Conservation (phyloP, 73 alveolate genomes). For the Paramecium biaurelia region DNA sequence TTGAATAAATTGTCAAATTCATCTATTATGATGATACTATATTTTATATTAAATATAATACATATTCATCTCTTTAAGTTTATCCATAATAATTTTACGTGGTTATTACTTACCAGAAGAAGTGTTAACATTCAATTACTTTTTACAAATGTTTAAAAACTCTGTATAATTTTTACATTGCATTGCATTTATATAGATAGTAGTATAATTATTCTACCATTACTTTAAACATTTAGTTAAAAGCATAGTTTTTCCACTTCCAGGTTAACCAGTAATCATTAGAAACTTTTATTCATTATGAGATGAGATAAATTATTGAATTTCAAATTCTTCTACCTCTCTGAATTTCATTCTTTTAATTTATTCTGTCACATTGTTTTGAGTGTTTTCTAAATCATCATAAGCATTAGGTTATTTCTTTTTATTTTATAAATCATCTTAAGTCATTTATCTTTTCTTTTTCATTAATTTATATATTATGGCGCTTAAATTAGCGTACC, state of each 20-base stretch:
- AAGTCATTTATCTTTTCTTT: not conserved
- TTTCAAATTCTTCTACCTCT: not conserved
- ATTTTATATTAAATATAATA: not conserved
- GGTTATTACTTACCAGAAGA: not conserved
- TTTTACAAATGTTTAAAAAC: not conserved
- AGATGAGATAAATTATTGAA: not conserved
- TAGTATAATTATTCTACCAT: not conserved
- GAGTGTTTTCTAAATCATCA: not conserved
- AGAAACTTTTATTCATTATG: not conserved
- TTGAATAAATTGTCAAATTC: slow-evolving; percentile 36
- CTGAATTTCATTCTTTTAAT: slow-evolving; percentile 5
- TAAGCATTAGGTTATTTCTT: not conserved
- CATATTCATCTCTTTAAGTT: not conserved
- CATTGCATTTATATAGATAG: slow-evolving; percentile 17
- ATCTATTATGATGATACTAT: slow-evolving; percentile 16
- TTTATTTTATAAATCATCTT: not conserved
- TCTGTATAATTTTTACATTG: slow-evolving; percentile 26
- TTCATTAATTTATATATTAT: not conserved
- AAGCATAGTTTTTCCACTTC: slow-evolving; percentile 18
- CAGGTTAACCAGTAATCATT: slow-evolving; percentile 46
- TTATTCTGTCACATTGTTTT: not conserved
- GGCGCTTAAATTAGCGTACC: slow-evolving; percentile 47
- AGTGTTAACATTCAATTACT: not conserved
- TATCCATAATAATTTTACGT: not conserved
- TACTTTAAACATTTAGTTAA: not conserved